Conservation (phyloP, 495 filamentous ascomycete genomes). For the Aspergillus olivimuriae region DNA sequence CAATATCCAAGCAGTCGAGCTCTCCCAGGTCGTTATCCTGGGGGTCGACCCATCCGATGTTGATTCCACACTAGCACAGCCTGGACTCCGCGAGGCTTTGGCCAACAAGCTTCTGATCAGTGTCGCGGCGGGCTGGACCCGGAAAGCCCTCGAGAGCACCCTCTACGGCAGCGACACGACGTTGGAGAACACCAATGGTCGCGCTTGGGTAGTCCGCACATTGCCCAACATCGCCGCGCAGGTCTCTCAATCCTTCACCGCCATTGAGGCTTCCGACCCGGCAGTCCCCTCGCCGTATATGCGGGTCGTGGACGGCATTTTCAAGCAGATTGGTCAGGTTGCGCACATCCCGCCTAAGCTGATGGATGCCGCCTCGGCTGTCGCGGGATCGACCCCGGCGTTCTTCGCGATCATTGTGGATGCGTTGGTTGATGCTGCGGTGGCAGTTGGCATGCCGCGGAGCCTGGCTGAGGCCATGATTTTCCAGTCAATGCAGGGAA, state of each 20-base stretch:
- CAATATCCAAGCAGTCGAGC: slow-evolving; percentile 17
- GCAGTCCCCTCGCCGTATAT: slow-evolving; percentile 17
- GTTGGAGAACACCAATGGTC: slow-evolving; percentile 2
- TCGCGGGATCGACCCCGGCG: slow-evolving; percentile 36
- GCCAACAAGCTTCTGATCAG: slow-evolving; percentile 32
- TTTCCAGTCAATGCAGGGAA: slow-evolving; percentile 35
- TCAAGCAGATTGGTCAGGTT: slow-evolving; percentile 30
- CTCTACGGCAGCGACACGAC: slow-evolving; percentile 21
- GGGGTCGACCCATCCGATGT: slow-evolving; percentile 28
- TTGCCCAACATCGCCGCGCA: slow-evolving; percentile 36
- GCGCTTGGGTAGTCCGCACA: slow-evolving; percentile 28
- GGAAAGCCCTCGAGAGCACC: slow-evolving; percentile 21
- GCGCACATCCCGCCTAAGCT: slow-evolving; percentile 22
- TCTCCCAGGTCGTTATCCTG: slow-evolving; percentile 25
- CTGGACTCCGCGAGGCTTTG: slow-evolving; percentile 19
- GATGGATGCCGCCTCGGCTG: slow-evolving; percentile 35
- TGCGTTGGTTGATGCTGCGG: slow-evolving; percentile 37
- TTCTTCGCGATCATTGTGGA: slow-evolving; percentile 41
- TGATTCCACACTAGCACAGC: slow-evolving; percentile 17
- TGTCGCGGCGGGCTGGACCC: slow-evolving; percentile 37
- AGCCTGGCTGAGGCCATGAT: slow-evolving; percentile 34
- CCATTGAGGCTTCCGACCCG: slow-evolving; percentile 27
- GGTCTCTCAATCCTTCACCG: slow-evolving; percentile 32
- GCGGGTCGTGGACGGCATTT: slow-evolving; percentile 27
- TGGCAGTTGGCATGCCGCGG: slow-evolving; percentile 37